These are phyloP conservation scores for Arachis hypogaea DNA, from an alignment of 306 rosid species.

Conservation along the genomic window DNA sequence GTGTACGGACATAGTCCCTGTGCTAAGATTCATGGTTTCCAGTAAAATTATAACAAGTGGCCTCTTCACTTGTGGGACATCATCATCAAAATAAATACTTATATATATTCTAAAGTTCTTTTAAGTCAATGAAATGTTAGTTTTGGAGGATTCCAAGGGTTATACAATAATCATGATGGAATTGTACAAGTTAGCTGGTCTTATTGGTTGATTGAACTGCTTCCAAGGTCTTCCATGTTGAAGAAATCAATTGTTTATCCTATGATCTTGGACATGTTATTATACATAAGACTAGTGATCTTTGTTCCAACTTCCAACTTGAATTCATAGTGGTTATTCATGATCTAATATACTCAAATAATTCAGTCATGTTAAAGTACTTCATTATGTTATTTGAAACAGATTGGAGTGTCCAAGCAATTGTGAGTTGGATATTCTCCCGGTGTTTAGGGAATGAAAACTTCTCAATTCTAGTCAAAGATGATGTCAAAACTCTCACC, in stretches of 20 bases:
- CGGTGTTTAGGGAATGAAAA: slow-evolving; percentile 59
- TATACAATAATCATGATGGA: no score
- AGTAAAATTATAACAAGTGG: background rate
- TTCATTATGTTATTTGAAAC: slow-evolving; percentile 34
- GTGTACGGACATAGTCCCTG: background rate
- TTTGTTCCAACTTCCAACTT: background rate
- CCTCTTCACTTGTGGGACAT: slow-evolving; percentile 30
- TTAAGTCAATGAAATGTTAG: slow-evolving; percentile 28
- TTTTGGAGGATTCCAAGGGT: no score
- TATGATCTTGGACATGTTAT: background rate
- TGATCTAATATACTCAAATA: background rate
- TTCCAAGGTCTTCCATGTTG: no score
- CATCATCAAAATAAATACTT: background rate
- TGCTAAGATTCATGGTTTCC: background rate
- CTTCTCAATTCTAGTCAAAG: slow-evolving; percentile 78
- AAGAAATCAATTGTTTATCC: background rate
- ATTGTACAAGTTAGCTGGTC: no score
- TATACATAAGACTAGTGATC: background rate
- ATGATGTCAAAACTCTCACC: slow-evolving; percentile 68
- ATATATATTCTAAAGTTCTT: background rate
- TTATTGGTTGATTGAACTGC: no score
- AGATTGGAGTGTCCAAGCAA: slow-evolving; percentile 97
- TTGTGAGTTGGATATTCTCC: slow-evolving; percentile 75
- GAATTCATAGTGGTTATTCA: background rate
- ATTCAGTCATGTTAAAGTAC: slow-evolving; percentile 25